phyloP scores from a whole-genome alignment of 768 basidiomycete genomes.

The Gloeostereum incarnatum region DNA sequence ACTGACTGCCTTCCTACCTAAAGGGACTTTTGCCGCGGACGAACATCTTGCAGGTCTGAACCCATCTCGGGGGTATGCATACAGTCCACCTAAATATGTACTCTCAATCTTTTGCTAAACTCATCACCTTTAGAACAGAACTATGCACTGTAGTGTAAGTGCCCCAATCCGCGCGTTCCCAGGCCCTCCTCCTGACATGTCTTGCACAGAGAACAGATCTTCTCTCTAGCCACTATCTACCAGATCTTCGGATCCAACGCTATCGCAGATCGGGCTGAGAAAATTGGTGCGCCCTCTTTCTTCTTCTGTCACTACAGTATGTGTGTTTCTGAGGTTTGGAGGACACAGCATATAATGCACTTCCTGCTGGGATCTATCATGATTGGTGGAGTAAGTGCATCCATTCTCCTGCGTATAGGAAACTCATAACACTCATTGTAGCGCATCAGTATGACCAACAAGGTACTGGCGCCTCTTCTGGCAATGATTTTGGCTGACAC shows the following conservation, averaged over 20 bases:
- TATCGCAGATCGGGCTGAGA: constrained; percentile 30
- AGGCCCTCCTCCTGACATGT: not conserved
- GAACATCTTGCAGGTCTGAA: constrained; percentile 31
- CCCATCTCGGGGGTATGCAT: constrained; percentile 28
- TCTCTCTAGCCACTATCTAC: constrained; percentile 30
- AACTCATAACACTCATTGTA: constrained; percentile 6
- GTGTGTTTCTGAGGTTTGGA: not conserved
- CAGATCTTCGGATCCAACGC: constrained; percentile 31
- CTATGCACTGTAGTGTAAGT: constrained; percentile 31
- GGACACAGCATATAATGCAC: constrained; percentile 32
- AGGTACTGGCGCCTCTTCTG: constrained; percentile 13
- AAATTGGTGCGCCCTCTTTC: constrained; percentile 17
- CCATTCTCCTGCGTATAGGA: not conserved
- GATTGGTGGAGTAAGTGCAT: constrained; percentile 26
- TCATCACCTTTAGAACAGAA: constrained; percentile 17
- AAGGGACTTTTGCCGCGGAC: constrained; percentile 32
- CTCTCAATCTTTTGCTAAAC: not conserved
- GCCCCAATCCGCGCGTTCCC: not conserved
- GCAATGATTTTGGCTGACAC: not conserved
- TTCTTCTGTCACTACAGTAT: not conserved
- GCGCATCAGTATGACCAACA: constrained; percentile 35
- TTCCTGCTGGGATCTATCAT: constrained; percentile 27
- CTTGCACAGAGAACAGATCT: constrained; percentile 28
- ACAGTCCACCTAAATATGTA: not conserved
- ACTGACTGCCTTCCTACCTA: too few relatives aligned